Base-by-base conservation (phyloP, 495 filamentous ascomycete genomes). In the Jackrogersella minutella region DNA sequence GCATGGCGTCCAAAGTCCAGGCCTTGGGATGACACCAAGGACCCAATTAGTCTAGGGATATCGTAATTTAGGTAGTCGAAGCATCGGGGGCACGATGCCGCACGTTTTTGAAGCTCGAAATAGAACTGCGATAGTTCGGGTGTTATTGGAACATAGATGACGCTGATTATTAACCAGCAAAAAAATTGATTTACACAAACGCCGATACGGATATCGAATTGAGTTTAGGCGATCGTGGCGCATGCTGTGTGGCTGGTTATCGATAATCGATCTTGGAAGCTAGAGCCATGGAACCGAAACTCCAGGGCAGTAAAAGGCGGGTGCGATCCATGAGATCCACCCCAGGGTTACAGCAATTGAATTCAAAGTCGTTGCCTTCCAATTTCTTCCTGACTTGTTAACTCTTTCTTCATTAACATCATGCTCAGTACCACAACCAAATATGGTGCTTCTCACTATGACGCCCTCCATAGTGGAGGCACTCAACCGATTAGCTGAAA, bases 391-490 rank as follows among this genome's bases (percentile, higher is more conserved):
- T 7, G 14, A 31, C 22, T 56, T 5, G 3, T 41, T 47, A 16
- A 3, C 19, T 43, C 10, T 2, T n/a, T 26, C 13, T 21, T 41
- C 28, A 47, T 34, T 9, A 52, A 28, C 37, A 39, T n/a, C 39
- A 59, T 64, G 37, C 22, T 70, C 39, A 49, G 10, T 33, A 62
- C 43, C 51, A 43, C 33, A 53, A 60, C 58, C 3, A 1, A 57
- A 52, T 6, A 97, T 97, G 93, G 92, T 96, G 21, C 82, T 87
- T 41, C 87, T 97, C 40, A 86, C 86, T 34, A 88, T 91, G 74
- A 97, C 92, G 0, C 66, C 84, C 61, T 82, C 83, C 71, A 88
- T 93, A 22, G 81, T 89, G 73, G 81, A 86, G 69, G 91, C 86
- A 7, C 67, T 94, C 10, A 72, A 84, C 24, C 74, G 76, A 49